These are phyloP conservation scores for Ceratocystis ficicola DNA, from an alignment of 2,329 filamentous ascomycete species.

Conservation along the genomic window DNA sequence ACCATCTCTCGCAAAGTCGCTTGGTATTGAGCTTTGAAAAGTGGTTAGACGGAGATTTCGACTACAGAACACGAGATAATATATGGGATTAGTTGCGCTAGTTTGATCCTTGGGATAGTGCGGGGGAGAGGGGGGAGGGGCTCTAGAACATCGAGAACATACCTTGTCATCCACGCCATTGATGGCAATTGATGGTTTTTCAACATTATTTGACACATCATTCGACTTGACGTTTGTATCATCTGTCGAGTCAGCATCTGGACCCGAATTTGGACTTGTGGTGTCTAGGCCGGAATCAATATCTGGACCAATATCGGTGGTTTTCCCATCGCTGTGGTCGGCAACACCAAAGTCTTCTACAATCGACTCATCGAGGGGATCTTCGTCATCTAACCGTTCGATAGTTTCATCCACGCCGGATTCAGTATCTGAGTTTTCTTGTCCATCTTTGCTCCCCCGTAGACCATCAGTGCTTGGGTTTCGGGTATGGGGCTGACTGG, in stretches of 20 bases:
- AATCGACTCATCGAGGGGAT: not conserved
- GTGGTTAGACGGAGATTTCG: conserved; percentile 53
- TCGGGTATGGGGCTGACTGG: conserved; percentile 41
- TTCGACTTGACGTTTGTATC: not conserved
- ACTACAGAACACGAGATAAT: conserved; percentile 32
- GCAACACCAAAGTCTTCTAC: not conserved
- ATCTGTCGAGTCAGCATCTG: not conserved
- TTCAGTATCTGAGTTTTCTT: conserved; percentile 63
- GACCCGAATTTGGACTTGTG: not conserved
- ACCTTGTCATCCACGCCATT: conserved; percentile 13
- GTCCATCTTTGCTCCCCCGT: conserved; percentile 50
- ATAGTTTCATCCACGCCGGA: conserved; percentile 21
- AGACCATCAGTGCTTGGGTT: conserved; percentile 72
- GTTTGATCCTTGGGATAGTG: not conserved
- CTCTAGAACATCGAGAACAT: not conserved
- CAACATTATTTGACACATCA: conserved; percentile 1
- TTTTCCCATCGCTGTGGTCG: not conserved
- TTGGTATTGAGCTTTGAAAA: conserved; percentile 95
- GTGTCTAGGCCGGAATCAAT: not conserved
- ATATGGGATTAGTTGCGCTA: not conserved
- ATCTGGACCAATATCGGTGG: not conserved
- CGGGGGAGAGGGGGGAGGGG: not conserved
- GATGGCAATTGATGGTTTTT: conserved; percentile 17
- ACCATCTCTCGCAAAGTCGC: conserved; percentile 90
- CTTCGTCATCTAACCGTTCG: conserved; percentile 17